phyloP scores from a whole-genome alignment of 371 early-diverging fungal genomes.

The Aphelidium insulamus region DNA sequence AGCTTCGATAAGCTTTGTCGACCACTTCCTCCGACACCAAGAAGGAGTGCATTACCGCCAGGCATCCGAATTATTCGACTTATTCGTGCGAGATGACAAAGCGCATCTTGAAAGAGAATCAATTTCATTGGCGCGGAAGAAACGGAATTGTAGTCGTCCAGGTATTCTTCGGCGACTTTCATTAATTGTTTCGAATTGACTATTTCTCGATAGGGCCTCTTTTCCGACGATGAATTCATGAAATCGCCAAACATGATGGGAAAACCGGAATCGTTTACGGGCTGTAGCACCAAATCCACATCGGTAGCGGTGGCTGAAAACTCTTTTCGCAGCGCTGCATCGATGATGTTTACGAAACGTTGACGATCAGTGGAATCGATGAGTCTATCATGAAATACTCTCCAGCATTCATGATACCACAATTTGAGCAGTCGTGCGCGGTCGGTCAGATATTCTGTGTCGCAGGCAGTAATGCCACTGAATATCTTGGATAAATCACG shows the following conservation, averaged over 20 bases:
- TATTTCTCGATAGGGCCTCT: slow-evolving; percentile 20
- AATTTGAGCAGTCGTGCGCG: slow-evolving; percentile 17
- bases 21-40: slow-evolving; percentile 34
- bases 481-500: slow-evolving; percentile 30
- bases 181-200: slow-evolving; percentile 22
- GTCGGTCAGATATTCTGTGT: slow-evolving; percentile 14
- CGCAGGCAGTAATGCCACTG: slow-evolving; percentile 23
- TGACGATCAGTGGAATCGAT: slow-evolving; percentile 22
- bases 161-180: slow-evolving; percentile 25
- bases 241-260: slow-evolving; percentile 12
- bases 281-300: slow-evolving; percentile 18
- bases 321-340: slow-evolving; percentile 2
- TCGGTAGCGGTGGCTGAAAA: slow-evolving; percentile 13
- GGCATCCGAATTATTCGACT: slow-evolving; percentile 30
- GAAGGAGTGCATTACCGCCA: slow-evolving; percentile 22
- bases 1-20: slow-evolving; percentile 23
- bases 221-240: slow-evolving; percentile 24
- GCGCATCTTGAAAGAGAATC: slow-evolving; percentile 32
- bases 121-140: slow-evolving; percentile 25
- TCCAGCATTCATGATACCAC: slow-evolving; percentile 27
- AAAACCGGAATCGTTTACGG: slow-evolving; percentile 19
- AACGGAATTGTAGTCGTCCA: slow-evolving; percentile 29
- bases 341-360: slow-evolving; percentile 21
- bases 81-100: slow-evolving; percentile 27
- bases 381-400: slow-evolving; percentile 29